Conservation (phyloP, 257 asterid species). For the Solanum chilense region DNA sequence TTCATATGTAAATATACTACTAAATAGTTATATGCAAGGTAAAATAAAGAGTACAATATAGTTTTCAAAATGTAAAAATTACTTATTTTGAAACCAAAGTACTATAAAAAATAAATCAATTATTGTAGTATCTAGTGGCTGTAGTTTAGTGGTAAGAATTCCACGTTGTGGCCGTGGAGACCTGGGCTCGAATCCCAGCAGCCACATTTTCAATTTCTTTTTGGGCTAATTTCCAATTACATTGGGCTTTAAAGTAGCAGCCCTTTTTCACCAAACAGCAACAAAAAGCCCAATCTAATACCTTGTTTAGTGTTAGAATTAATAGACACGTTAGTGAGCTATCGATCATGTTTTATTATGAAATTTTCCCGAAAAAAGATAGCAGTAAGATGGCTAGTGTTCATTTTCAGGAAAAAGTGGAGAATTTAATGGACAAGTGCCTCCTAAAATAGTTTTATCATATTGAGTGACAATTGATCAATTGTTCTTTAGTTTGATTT, state of each 20-base stretch:
- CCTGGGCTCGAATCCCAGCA: slow-evolving; percentile 99
- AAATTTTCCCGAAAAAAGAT: too few species aligned
- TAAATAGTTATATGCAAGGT: background rate
- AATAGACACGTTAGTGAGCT: background rate
- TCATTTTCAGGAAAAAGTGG: background rate
- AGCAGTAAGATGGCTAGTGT: background rate
- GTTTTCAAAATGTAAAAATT: background rate
- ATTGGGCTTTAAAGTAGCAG: background rate
- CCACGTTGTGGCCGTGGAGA: slow-evolving; percentile 99
- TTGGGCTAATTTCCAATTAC: background rate
- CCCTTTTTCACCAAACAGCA: background rate
- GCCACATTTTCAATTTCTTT: slow-evolving; percentile 30
- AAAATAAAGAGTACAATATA: too few species aligned
- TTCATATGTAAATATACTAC: too few species aligned
- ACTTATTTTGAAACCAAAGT: too few species aligned
- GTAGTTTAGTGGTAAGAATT: slow-evolving; percentile 98
- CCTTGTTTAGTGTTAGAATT: background rate
- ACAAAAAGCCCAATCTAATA: too few species aligned
- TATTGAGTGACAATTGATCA: background rate
- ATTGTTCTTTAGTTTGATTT: background rate
- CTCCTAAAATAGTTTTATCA: background rate
- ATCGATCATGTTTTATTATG: too few species aligned
- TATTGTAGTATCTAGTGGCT: slow-evolving; percentile 24
- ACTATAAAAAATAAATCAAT: too few species aligned
- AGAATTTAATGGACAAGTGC: background rate